Conservation (phyloP, 495 filamentous ascomycete genomes). For the Beverwykella pulmonaria region DNA sequence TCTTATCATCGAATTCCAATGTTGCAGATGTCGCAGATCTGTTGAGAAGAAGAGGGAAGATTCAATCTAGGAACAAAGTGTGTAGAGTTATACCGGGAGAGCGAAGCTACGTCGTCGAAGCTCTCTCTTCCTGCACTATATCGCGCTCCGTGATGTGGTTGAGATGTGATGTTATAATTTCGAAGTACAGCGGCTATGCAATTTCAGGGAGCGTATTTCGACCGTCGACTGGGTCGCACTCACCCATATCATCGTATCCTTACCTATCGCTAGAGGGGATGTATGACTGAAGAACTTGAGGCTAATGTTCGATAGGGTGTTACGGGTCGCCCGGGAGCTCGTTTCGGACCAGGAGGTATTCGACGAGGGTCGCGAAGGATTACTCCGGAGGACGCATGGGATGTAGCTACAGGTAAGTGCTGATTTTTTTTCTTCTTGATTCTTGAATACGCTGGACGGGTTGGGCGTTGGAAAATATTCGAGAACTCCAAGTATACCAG, state of each 20-base stretch:
- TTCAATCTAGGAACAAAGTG: no score
- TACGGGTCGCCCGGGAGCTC: conserved; percentile 54
- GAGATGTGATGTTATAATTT: background rate
- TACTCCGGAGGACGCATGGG: conserved; percentile 42
- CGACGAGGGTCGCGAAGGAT: conserved; percentile 53
- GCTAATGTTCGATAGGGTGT: conserved; percentile 43
- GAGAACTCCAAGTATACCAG: no score
- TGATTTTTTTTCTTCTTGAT: background rate
- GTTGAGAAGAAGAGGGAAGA: no score
- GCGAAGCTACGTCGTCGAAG: no score
- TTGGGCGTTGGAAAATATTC: no score
- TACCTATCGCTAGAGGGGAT: background rate
- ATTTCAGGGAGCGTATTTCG: background rate
- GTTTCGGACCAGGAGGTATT: conserved; percentile 56
- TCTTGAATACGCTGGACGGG: no score
- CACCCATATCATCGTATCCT: no score
- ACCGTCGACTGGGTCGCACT: background rate
- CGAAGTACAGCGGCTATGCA: background rate
- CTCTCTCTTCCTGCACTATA: no score
- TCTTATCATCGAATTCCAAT: no score
- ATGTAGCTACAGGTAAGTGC: conserved; percentile 49
- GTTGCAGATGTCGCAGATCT: no score
- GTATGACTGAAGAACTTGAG: background rate
- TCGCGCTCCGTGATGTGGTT: no score
- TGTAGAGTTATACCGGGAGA: no score